A percentile compares a stretch with the other conserved stretches of the same genome.
These are phyloP conservation scores for Urtica urens DNA, from an alignment of 306 rosid genomes.

Conservation along the genomic window DNA sequence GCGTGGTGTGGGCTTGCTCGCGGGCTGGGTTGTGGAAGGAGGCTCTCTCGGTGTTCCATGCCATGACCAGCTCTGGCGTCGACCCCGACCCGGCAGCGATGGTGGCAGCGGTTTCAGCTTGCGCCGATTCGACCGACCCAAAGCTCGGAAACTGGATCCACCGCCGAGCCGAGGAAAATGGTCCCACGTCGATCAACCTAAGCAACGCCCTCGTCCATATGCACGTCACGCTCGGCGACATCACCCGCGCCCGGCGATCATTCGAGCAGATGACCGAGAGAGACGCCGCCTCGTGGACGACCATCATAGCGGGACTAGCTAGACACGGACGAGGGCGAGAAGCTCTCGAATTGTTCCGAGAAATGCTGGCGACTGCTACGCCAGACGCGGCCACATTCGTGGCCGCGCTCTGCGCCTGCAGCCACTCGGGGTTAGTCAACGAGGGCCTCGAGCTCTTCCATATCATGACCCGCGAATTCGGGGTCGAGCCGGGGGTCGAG, in stretches of 20 bases:
- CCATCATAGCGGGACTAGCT: conserved; percentile 57
- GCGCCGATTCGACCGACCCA: conserved; percentile 58
- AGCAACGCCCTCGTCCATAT: conserved; percentile 70
- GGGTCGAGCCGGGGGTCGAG: conserved; percentile 48
- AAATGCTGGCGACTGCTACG: conserved; percentile 42
- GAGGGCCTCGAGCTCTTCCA: conserved; percentile 47
- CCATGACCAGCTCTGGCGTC: conserved; percentile 51
- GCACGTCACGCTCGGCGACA: conserved; percentile 60
- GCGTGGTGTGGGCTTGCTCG: conserved; percentile 48
- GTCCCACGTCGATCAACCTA: conserved; percentile 33
- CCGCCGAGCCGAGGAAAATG: conserved; percentile 25
- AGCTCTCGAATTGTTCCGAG: conserved; percentile 46
- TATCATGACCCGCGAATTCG: conserved; percentile 42
- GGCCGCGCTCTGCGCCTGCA: conserved; percentile 68
- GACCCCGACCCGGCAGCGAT: conserved; percentile 50
- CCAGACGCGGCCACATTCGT: conserved; percentile 66
- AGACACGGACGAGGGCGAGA: conserved; percentile 60
- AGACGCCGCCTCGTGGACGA: conserved; percentile 65
- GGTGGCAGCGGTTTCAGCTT: conserved; percentile 55
- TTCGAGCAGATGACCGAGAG: conserved; percentile 39
- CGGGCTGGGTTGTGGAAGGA: conserved; percentile 33
- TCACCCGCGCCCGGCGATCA: conserved; percentile 38
- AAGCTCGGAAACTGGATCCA: conserved; percentile 65
- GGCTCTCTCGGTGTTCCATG: conserved; percentile 45
- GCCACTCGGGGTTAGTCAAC: conserved; percentile 53